Evolutionary conservation across 2,329 filamentous ascomycete species (phyloP).

Genomic region (Verticillium klebahnii): DNA sequence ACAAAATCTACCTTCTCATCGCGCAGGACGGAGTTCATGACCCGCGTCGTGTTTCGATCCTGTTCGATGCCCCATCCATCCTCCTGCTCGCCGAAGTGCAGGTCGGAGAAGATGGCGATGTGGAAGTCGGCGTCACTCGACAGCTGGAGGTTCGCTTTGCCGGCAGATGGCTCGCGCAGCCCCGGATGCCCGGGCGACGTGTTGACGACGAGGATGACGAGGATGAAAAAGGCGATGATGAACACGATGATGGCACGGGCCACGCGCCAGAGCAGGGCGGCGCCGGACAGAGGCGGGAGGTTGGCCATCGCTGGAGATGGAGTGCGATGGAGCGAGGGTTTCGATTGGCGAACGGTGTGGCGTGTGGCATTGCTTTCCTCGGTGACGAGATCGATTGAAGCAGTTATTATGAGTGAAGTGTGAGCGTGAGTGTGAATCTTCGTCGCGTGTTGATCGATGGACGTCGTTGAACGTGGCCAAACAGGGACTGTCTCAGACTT

Average conservation of each 20-base stretch:
- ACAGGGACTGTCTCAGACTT: not conserved
- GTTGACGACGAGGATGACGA: slow-evolving; percentile 12
- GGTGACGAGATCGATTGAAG: not conserved
- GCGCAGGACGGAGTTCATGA: slow-evolving; percentile 44
- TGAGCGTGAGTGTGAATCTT: not conserved
- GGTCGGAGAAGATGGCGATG: slow-evolving; percentile 45
- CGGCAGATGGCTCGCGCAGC: slow-evolving; percentile 8
- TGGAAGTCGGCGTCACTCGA: slow-evolving; percentile 9
- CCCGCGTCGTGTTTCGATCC: slow-evolving; percentile 38
- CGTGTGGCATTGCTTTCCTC: not conserved
- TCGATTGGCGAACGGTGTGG: not conserved
- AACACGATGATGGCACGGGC: slow-evolving; percentile 11
- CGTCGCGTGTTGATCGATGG: not conserved
- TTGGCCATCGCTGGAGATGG: not conserved
- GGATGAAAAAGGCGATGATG: slow-evolving; percentile 9
- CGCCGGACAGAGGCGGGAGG: not conserved
- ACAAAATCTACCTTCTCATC: slow-evolving; percentile 45
- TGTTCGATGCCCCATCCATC: slow-evolving; percentile 29
- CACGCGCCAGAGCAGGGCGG: slow-evolving; percentile 8
- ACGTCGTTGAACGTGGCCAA: not conserved
- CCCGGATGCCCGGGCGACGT: slow-evolving; percentile 12
- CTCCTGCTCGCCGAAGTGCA: slow-evolving; percentile 51
- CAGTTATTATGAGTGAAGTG: not conserved
- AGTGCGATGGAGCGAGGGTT: not conserved
- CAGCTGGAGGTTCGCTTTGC: slow-evolving; percentile 5